Base-by-base conservation (phyloP, 352 stramenopile genomes). In the Pythium phragmiticola region DNA sequence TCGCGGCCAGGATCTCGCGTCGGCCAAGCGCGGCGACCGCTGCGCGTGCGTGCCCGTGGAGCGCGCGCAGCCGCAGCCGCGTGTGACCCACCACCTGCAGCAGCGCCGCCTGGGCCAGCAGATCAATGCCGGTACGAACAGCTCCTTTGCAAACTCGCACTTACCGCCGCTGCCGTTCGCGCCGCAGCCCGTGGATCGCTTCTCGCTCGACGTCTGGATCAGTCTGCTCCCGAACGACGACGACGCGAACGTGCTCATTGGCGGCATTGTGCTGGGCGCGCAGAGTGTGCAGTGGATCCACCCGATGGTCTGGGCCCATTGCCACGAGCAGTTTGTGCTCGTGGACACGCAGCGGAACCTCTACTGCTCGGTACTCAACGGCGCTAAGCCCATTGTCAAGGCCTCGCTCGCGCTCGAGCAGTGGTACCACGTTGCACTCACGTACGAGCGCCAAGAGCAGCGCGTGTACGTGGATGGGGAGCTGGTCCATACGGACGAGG, bases 381-480 rank as follows among this genome's bases (percentile, higher is more conserved):
- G 33, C 17, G 26, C 49, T 7, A 72, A 69, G 53, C 57, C 47
- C 12, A 41, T 61, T 26, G 57, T 62, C 23, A 55, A 55, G 1
- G 0, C 6, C 3, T 41, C 23, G 13, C 57, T 70, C 21, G 41
- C 61, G 43, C 12, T 26, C 30, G 56, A 70, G 43, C 78, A 83
- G 23, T 90, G 79, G 79, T 89, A 90, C 57, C 80, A 90, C 65
- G 65, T 89, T 34, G 75, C 79, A 7, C 60, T 88, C 3, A 83
- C 71, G 12, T 89, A 82, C 59, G 69, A 73, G 7, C 71, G 16
- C 17, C 50, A 57, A 37, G 48, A 84, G 57, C 58, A 87, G 55
- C 61, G 53, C 11, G 70, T 84, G n/a, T 90, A 88, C 46, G 39
- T 90, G 28, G 77, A 90, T 50, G 82, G 82, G 13, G 73, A 82